Conservation (phyloP, 2,329 filamentous ascomycete genomes). For the Venturia pyrina region DNA sequence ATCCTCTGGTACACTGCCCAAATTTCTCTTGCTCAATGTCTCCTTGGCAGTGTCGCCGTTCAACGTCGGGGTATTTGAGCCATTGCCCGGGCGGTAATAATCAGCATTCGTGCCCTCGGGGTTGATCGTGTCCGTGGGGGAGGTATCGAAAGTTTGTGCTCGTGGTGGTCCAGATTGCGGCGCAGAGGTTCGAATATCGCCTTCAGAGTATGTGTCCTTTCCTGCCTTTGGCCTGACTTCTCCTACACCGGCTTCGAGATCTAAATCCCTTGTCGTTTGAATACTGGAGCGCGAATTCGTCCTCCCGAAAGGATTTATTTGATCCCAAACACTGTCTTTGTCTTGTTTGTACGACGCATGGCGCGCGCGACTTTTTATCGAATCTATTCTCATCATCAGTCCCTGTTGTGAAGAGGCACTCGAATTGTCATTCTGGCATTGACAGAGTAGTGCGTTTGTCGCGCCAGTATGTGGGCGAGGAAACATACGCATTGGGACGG, state of each 20-base stretch:
- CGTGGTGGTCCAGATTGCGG: not conserved
- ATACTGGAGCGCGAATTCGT: not conserved
- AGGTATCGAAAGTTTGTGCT: not conserved
- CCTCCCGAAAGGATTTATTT: constrained; percentile 7
- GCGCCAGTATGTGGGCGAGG: not conserved
- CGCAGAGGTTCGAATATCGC: not conserved
- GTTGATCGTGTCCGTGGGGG: not conserved
- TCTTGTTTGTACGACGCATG: constrained; percentile 7
- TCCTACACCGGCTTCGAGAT: not conserved
- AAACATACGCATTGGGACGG: constrained; percentile 6
- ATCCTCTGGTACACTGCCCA: constrained; percentile 3
- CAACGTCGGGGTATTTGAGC: not conserved
- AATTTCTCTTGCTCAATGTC: not conserved
- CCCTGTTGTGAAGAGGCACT: not conserved
- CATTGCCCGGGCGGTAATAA: not conserved
- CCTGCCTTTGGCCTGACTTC: not conserved
- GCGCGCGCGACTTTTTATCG: constrained; percentile 5
- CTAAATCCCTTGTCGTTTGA: not conserved
- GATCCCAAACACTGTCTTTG: not conserved
- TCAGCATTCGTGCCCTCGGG: not conserved
- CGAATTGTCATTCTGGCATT: not conserved
- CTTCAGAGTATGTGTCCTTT: not conserved
- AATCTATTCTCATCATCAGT: constrained; percentile 9
- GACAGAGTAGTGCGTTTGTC: not conserved
- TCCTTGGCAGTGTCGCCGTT: constrained; percentile 1